These are phyloP conservation scores for Rhizophora mangle DNA, from an alignment of 345 rosid species.

Conservation along the genomic window DNA sequence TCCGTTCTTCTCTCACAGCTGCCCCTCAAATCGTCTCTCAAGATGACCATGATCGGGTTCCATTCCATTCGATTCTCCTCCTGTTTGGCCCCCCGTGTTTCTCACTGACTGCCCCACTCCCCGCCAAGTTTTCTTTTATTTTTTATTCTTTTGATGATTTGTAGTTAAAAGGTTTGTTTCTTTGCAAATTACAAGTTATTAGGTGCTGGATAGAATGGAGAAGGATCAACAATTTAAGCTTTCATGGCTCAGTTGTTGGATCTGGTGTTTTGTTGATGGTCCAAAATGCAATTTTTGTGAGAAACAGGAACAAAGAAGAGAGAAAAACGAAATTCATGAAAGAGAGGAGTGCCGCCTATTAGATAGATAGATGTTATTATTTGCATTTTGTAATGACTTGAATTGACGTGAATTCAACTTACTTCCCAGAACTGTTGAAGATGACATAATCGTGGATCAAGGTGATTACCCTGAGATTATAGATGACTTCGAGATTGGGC, in stretches of 20 bases:
- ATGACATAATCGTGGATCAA: constrained; percentile 81
- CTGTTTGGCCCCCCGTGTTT: not conserved
- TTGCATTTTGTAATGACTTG: not conserved
- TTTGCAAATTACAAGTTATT: no score
- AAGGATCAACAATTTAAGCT: no score
- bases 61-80: not conserved
- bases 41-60: constrained; percentile 98
- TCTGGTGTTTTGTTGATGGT: no score
- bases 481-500: constrained; percentile 91
- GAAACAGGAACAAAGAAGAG: no score
- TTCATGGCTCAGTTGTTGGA: no score
- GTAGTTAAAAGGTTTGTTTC: no score
- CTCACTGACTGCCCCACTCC: not conserved
- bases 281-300: no score
- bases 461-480: constrained; percentile 70
- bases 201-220: no score
- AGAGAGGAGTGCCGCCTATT: no score
- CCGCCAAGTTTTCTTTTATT: not conserved
- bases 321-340: no score
- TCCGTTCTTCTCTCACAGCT: constrained; percentile 63
- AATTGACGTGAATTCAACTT: constrained; percentile 6
- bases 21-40: constrained; percentile 77
- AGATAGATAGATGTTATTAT: no score
- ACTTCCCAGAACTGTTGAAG: constrained; percentile 67
- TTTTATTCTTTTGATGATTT: not conserved